phyloP scores from a whole-genome alignment of 805 yeast species.

The Sugiyamaella chiloensis region DNA sequence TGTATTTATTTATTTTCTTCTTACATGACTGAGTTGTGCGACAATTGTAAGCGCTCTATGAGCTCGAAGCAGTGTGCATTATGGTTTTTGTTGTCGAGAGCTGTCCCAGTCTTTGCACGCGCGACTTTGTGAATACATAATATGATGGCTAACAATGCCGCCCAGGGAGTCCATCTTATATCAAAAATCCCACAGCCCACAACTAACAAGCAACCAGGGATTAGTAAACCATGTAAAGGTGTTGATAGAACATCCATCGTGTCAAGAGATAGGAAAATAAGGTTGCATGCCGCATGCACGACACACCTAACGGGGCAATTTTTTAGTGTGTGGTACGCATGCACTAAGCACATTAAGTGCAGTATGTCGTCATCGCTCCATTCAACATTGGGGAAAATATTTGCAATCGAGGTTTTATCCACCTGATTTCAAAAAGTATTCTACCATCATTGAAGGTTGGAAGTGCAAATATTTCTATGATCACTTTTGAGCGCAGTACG shows the following conservation, averaged over 20 bases:
- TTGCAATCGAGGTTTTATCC: no score
- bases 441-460: no score
- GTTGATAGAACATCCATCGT: conserved; percentile 24
- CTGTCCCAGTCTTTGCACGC: conserved; percentile 17
- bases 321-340: no score
- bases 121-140: conserved; percentile 27
- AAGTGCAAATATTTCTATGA: no score
- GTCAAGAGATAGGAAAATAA: neutral
- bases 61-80: neutral
- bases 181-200: conserved; percentile 30
- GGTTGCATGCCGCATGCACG: conserved; percentile 3
- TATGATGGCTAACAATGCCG: conserved; percentile 22
- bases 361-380: no score
- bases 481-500: no score
- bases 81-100: neutral
- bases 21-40: conserved; percentile 71
- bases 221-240: conserved; percentile 33
- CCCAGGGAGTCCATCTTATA: conserved; percentile 25
- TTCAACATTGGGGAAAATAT: no score
- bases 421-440: no score
- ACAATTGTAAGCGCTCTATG: conserved; percentile 36
- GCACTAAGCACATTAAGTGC: no score
- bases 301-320: no score
- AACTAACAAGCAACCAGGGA: conserved; percentile 30
- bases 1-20: no score